Percentiles rank a stretch among this genome's conserved stretches.
These are phyloP conservation scores for Lodderomyces jiufengensis DNA, from an alignment of 1,139 yeast species.

Conservation along the genomic window DNA sequence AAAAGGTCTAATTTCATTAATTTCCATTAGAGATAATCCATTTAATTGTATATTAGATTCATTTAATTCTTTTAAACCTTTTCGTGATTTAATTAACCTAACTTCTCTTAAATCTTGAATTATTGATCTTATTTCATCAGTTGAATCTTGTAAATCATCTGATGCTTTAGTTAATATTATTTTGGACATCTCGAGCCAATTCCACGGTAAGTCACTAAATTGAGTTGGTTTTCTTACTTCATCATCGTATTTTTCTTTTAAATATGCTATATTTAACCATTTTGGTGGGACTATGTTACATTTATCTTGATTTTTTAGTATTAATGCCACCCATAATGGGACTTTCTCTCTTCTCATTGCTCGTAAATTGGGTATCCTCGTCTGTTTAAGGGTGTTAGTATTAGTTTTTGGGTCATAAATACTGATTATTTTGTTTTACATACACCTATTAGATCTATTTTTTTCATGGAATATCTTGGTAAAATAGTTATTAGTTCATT, in stretches of 20 bases:
- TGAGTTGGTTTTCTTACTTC: slow-evolving; percentile 56
- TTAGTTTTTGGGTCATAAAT: not conserved
- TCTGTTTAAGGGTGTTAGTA: slow-evolving; percentile 22
- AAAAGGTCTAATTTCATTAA: slow-evolving; percentile 85
- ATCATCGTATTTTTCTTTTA: slow-evolving; percentile 61
- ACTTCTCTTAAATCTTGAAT: slow-evolving; percentile 85
- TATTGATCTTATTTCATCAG: slow-evolving; percentile 59
- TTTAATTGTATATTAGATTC: slow-evolving; percentile 82
- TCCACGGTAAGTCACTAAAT: slow-evolving; percentile 76
- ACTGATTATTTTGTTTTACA: too few relatives aligned
- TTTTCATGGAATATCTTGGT: slow-evolving; percentile 69
- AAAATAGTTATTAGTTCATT: slow-evolving; percentile 68
- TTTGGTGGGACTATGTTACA: slow-evolving; percentile 84
- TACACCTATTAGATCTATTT: slow-evolving; percentile 61
- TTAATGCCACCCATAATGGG: slow-evolving; percentile 85
- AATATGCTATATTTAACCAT: slow-evolving; percentile 67
- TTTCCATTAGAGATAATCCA: slow-evolving; percentile 77
- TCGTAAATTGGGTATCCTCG: slow-evolving; percentile 48
- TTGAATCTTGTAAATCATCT: slow-evolving; percentile 71
- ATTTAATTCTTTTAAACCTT: slow-evolving; percentile 74
- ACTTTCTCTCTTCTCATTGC: slow-evolving; percentile 71
- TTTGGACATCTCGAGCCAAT: slow-evolving; percentile 82
- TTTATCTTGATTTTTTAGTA: slow-evolving; percentile 78
- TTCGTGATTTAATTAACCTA: slow-evolving; percentile 73
- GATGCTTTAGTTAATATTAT: slow-evolving; percentile 63